These are phyloP conservation scores for Schwanniomyces occidentalis DNA, from an alignment of 805 yeast genomes.

Conservation along the genomic window DNA sequence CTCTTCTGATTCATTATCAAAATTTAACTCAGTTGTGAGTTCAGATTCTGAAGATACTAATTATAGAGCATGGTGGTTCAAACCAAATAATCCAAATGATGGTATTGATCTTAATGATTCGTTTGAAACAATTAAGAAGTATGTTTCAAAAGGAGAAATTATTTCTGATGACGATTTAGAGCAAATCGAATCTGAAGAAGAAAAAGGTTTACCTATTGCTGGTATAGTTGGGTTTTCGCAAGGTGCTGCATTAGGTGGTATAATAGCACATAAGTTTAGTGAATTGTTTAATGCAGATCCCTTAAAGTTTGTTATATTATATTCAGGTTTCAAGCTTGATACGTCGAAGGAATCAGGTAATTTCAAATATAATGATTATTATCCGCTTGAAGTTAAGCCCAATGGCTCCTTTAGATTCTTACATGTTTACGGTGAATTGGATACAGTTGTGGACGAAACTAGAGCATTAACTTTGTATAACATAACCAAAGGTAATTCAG, in stretches of 20 bases:
- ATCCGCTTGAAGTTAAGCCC: constrained; percentile 20
- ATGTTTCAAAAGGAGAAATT: constrained; percentile 58
- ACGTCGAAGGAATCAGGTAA: constrained; percentile 25
- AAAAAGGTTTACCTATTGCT: constrained; percentile 58
- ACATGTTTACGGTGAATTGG: constrained; percentile 84
- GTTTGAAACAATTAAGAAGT: constrained; percentile 46
- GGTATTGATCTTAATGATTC: constrained; percentile 51
- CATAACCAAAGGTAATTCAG: constrained; percentile 43
- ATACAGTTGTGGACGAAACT: constrained; percentile 77
- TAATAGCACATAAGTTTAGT: constrained; percentile 60
- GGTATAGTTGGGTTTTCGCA: constrained; percentile 93
- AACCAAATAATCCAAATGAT: constrained; percentile 44
- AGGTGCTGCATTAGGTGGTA: constrained; percentile 86
- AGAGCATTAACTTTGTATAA: constrained; percentile 62
- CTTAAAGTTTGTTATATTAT: constrained; percentile 71
- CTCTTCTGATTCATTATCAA: constrained; percentile 57
- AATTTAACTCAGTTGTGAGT: constrained; percentile 43
- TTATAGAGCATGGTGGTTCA: constrained; percentile 77
- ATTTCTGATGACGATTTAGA: constrained; percentile 27
- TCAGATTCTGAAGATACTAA: constrained; percentile 30
- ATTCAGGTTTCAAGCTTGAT: constrained; percentile 59
- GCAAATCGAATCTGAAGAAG: constrained; percentile 22
- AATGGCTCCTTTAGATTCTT: constrained; percentile 39
- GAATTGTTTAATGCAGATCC: constrained; percentile 46
- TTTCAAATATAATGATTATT: constrained; percentile 23